Percentiles rank a stretch among this genome's conserved stretches.
Evolutionary conservation across 306 rosid genomes (phyloP).

Genomic region (Fagus crenata): DNA sequence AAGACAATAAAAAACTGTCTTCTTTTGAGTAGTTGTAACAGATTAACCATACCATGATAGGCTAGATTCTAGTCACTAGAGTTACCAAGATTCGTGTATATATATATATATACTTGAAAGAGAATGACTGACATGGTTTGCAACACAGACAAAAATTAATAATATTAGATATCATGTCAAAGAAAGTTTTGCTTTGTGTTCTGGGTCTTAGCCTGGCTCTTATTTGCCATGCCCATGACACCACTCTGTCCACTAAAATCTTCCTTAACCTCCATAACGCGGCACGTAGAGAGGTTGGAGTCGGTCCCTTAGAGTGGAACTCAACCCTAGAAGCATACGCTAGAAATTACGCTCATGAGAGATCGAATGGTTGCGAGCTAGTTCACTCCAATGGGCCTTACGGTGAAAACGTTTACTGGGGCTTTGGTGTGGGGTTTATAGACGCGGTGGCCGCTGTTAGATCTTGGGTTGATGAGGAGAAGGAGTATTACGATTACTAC

Average conservation of each 20-base stretch:
- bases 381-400: not conserved
- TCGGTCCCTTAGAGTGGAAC: slow-evolving; percentile 5
- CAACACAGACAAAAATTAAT: not conserved
- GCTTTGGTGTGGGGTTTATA: not conserved
- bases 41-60: not conserved
- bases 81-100: no score
- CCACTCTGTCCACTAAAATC: not conserved
- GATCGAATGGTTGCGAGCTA: not conserved
- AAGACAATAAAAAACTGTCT: not conserved
- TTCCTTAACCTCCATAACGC: not conserved
- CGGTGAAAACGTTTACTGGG: slow-evolving; percentile 10
- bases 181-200: not conserved
- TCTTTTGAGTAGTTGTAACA: not conserved
- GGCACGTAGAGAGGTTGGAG: not conserved
- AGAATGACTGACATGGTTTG: not conserved
- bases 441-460: not conserved
- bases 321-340: not conserved
- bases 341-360: not conserved
- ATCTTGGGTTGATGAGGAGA: slow-evolving; percentile 5
- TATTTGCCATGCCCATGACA: not conserved
- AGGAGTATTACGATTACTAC: not conserved
- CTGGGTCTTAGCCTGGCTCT: not conserved
- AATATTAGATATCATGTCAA: not conserved
- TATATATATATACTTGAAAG: not conserved
- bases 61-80: no score